Evolutionary conservation across 2,329 filamentous ascomycete genomes (phyloP).

Genomic region (Exophiala bonariae): DNA sequence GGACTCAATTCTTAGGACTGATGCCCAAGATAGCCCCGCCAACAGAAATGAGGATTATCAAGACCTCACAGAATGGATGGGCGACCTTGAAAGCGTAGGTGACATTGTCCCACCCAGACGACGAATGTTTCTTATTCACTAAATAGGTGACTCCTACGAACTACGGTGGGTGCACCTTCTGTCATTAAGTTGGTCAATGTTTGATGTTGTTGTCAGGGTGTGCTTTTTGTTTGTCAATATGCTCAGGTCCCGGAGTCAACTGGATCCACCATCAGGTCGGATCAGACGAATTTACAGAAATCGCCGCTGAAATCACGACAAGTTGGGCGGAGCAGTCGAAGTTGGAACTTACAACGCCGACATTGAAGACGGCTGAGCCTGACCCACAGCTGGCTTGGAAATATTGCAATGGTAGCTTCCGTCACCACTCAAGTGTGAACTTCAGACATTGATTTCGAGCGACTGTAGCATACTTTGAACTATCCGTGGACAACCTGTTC

Average conservation of each 20-base stretch:
- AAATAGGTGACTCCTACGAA: background rate
- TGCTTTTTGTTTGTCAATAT: conserved; percentile 8
- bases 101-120: no score
- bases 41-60: no score
- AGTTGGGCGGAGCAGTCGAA: conserved; percentile 1
- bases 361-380: background rate
- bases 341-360: conserved; percentile 1
- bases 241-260: conserved; percentile 1
- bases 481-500: conserved; percentile 4
- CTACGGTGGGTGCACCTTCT: conserved; percentile 1
- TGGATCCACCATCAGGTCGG: conserved; percentile 2
- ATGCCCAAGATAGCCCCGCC: no score
- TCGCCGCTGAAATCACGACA: background rate
- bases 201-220: background rate
- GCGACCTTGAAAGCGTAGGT: no score
- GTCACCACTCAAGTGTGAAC: background rate
- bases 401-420: conserved; percentile 3
- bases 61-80: no score
- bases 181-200: background rate
- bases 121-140: background rate
- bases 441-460: background rate
- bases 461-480: conserved; percentile 5
- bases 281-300: conserved; percentile 3
- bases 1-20: no score
- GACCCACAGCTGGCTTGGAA: conserved; percentile 3